Evolutionary conservation across 1,139 yeast genomes (phyloP).

Genomic region (Yamadazyma diddensiae): DNA sequence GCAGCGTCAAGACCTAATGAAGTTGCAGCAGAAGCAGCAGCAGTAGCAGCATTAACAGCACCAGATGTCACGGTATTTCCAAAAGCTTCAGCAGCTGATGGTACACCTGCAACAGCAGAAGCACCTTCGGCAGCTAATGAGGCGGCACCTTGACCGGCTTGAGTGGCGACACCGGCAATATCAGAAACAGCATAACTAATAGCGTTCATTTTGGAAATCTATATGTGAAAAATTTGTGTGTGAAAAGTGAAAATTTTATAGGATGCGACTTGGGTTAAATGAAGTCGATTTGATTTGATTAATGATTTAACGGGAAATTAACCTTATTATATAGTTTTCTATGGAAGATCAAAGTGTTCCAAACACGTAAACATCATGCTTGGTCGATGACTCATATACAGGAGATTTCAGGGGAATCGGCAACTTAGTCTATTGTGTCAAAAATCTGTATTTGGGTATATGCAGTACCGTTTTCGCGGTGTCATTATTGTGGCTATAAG

Average conservation of each 20-base stretch:
- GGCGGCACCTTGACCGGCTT: slow-evolving; percentile 5
- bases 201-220: slow-evolving; percentile 22
- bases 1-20: slow-evolving; percentile 19
- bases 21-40: slow-evolving; percentile 10
- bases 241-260: background rate
- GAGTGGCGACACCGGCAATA: slow-evolving; percentile 7
- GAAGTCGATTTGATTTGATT: background rate
- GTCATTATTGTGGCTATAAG: no score
- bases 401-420: slow-evolving; percentile 1
- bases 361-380: slow-evolving; percentile 12
- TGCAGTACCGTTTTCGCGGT: no score
- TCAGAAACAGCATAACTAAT: slow-evolving; percentile 20
- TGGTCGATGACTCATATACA: slow-evolving; percentile 2
- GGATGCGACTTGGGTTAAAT: no score
- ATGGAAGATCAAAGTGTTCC: slow-evolving; percentile 9
- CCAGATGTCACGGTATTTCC: slow-evolving; percentile 6
- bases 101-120: slow-evolving; percentile 5
- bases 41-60: slow-evolving; percentile 11
- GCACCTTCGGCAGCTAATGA: slow-evolving; percentile 6
- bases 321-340: slow-evolving; percentile 10
- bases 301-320: slow-evolving; percentile 1
- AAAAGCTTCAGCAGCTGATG: slow-evolving; percentile 6
- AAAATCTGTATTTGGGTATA: background rate
- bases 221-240: background rate
- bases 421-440: background rate